Evolutionary conservation across 176 grass and related monocot species (phyloP).

Genomic region (Rhynchospora breviuscula): DNA sequence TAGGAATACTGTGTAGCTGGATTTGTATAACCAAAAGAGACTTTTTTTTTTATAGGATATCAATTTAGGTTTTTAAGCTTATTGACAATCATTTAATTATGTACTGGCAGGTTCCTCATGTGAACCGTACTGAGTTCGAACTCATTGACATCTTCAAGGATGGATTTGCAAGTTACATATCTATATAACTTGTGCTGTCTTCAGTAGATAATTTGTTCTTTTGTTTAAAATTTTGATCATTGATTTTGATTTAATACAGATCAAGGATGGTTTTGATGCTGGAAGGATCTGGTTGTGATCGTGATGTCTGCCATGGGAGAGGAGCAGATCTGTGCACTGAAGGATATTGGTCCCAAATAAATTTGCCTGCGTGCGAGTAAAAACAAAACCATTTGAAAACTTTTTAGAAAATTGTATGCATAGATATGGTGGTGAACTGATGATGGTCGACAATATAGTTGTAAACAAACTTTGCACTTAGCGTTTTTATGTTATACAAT

Average conservation of each 20-base stretch:
- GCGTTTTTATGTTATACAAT: background rate
- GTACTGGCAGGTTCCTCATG: slow-evolving; percentile 66
- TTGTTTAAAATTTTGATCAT: background rate
- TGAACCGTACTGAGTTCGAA: slow-evolving; percentile 84
- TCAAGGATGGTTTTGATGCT: slow-evolving; percentile 3
- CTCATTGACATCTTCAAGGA: slow-evolving; percentile 95
- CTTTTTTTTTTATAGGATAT: too few relatives aligned
- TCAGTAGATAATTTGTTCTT: too few relatives aligned
- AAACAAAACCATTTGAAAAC: slow-evolving; percentile 8
- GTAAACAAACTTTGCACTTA: background rate
- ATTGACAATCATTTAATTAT: background rate
- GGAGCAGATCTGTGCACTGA: slow-evolving; percentile 59
- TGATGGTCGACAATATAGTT: background rate
- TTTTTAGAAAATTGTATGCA: slow-evolving; percentile 26
- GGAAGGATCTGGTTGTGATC: slow-evolving; percentile 23
- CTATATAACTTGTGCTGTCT: too few relatives aligned
- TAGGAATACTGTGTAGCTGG: too few relatives aligned
- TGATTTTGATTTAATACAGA: slow-evolving; percentile 32
- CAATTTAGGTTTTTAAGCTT: background rate
- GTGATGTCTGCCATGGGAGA: slow-evolving; percentile 80
- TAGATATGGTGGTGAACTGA: slow-evolving; percentile 4
- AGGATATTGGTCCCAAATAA: slow-evolving; percentile 66
- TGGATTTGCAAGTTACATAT: slow-evolving; percentile 67
- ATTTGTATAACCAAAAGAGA: too few relatives aligned
- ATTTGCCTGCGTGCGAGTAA: slow-evolving; percentile 4